phyloP scores from a whole-genome alignment of 768 basidiomycete genomes.

The Guyanaporus albipodus region DNA sequence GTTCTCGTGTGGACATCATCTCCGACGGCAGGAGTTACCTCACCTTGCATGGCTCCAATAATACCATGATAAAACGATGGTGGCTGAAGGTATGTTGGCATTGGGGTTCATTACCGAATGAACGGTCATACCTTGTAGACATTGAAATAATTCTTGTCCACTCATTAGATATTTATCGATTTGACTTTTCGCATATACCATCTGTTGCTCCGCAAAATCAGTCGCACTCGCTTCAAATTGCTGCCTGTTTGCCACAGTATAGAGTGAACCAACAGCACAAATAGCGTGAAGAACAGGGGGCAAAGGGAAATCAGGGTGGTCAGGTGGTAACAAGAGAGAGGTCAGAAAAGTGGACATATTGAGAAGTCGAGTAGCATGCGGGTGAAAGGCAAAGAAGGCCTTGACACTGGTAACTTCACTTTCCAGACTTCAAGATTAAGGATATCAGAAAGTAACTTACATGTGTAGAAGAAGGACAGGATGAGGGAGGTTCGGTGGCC shows the following conservation, averaged over 20 bases:
- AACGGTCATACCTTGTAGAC: slow-evolving; percentile 51
- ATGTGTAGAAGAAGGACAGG: slow-evolving; percentile 61
- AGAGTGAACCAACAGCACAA: slow-evolving; percentile 73
- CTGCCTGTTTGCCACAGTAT: slow-evolving; percentile 53
- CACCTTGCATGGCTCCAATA: slow-evolving; percentile 72
- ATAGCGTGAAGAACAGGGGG: slow-evolving; percentile 78
- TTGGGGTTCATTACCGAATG: not conserved
- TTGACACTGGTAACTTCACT: slow-evolving; percentile 48
- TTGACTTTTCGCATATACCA: slow-evolving; percentile 48
- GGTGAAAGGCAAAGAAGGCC: slow-evolving; percentile 75
- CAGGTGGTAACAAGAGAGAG: slow-evolving; percentile 59
- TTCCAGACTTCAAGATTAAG: not conserved
- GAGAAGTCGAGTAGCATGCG: slow-evolving; percentile 67
- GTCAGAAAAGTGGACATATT: slow-evolving; percentile 64
- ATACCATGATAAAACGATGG: slow-evolving; percentile 64
- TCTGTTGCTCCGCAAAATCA: slow-evolving; percentile 63
- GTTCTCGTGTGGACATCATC: not conserved
- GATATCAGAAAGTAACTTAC: slow-evolving; percentile 36
- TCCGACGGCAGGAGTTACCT: slow-evolving; percentile 12
- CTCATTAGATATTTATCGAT: slow-evolving; percentile 45
- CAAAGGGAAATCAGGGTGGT: slow-evolving; percentile 70
- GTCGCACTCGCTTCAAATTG: slow-evolving; percentile 1
- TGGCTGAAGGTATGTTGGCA: slow-evolving; percentile 37
- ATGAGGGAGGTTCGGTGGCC: slow-evolving; percentile 62
- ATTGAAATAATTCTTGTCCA: slow-evolving; percentile 54